Base-by-base conservation (phyloP, 352 stramenopile genomes). In the Aphanomyces cochlioides region DNA sequence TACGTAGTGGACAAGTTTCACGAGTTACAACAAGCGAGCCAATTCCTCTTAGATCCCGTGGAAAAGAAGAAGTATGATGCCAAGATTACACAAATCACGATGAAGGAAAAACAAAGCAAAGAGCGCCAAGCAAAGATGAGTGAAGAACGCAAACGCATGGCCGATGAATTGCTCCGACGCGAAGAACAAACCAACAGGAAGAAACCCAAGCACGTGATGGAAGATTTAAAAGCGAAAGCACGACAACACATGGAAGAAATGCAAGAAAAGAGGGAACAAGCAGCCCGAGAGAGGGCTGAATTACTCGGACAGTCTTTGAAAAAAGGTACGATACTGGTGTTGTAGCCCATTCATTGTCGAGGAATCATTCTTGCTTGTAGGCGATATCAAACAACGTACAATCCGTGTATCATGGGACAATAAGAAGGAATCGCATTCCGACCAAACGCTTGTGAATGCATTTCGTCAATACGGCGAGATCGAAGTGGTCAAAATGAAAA, bases 1-100 rank as follows among this genome's bases (percentile, higher is more conserved):
- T 53, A 19, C 37, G 36, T 66, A 93, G 86, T 90, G 38, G 81
- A 89, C 57, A 92, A 91, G 71, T 94, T 94, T 56, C 71, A 89
- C 38, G 85, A 94, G 74, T 77, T 94, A 56, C 90, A 89, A 28
- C 77, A 89, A 74, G 83, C 86, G 50, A 83, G 84, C 43, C 84
- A 94, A 61, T 76, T 87, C 56, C 73, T 94, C 43, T 72, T 92
- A 67, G 84, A 94, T 56, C 82, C 86, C 4, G 88, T 88, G 66
- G 80, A 90, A 72, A 94, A 94, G 60, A 80, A 87, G 47, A 70
- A 77, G n/a, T 94, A 94, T 73, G 86, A 94, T 70, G 88, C 89
- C 72, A 87, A 88, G 67, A 69, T 92, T 4, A 90, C 79, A 4
- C 73, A 79, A 36, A 81, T 90, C 54, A 60, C 88, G 13, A 67